Conservation (phyloP, 306 rosid genomes). For the Fragaria ananassa region DNA sequence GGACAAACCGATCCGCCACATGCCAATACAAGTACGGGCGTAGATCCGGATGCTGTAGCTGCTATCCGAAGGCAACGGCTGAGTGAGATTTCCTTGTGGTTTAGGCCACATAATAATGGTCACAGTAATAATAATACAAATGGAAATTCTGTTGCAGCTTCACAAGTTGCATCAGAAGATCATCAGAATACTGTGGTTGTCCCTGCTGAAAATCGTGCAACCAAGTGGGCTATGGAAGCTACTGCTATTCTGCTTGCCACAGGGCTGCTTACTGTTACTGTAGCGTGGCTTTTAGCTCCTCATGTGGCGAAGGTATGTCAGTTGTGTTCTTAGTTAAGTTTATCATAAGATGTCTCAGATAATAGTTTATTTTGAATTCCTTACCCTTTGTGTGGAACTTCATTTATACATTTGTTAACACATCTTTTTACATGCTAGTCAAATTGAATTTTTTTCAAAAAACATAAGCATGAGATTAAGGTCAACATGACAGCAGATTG, state of each 20-base stretch:
- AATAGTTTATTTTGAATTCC: neutral
- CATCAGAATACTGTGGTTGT: slow-evolving; percentile 41
- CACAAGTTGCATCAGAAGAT: slow-evolving; percentile 64
- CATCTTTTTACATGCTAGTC: neutral
- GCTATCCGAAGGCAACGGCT: slow-evolving; percentile 88
- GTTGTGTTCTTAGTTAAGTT: slow-evolving; percentile 2
- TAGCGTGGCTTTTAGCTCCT: slow-evolving; percentile 96
- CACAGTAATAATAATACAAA: slow-evolving; percentile 21
- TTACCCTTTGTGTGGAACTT: neutral
- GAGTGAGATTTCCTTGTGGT: slow-evolving; percentile 89
- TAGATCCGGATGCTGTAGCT: slow-evolving; percentile 97
- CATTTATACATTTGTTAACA: neutral
- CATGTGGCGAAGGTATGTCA: slow-evolving; percentile 83
- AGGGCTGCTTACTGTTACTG: slow-evolving; percentile 86
- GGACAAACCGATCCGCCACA: slow-evolving; percentile 63
- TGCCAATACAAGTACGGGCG: slow-evolving; percentile 37
- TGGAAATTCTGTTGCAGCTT: slow-evolving; percentile 41
- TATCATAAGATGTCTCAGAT: neutral
- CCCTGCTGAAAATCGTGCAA: slow-evolving; percentile 62
- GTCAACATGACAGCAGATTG: neutral
- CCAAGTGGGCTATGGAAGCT: slow-evolving; percentile 90
- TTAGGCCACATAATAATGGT: slow-evolving; percentile 61
- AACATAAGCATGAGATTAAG: neutral
- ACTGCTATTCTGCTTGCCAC: slow-evolving; percentile 96
- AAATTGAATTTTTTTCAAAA: neutral